Percentiles rank a stretch among this genome's conserved stretches.
phyloP scores from a whole-genome alignment of 768 basidiomycete species.

The Phylloporus rhodoxanthus region DNA sequence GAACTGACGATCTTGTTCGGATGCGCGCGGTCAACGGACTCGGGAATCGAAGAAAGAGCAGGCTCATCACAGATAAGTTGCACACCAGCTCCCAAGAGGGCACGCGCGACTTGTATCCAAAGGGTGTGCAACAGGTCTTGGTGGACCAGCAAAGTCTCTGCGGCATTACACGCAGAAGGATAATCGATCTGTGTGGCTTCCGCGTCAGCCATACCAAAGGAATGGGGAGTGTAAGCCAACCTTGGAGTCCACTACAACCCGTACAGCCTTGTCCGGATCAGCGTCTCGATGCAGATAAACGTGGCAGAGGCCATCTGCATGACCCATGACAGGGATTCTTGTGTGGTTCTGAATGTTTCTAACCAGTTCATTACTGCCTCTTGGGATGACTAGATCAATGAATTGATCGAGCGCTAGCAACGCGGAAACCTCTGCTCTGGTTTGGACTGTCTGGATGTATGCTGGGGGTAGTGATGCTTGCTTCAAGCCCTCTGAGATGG shows the following conservation, averaged over 20 bases:
- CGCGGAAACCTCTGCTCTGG: conserved; percentile 84
- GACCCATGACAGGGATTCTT: conserved; percentile 96
- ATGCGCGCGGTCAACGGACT: conserved; percentile 32
- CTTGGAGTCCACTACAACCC: conserved; percentile 87
- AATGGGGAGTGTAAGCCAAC: conserved; percentile 35
- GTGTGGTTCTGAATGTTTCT: conserved; percentile 83
- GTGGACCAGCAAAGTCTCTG: conserved; percentile 87
- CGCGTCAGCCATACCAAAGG: neutral
- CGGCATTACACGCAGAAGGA: conserved; percentile 92
- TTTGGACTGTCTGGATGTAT: conserved; percentile 90
- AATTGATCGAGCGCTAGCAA: conserved; percentile 82
- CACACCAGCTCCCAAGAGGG: conserved; percentile 65
- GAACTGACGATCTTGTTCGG: conserved; percentile 49
- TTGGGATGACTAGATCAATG: conserved; percentile 95
- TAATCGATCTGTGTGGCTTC: conserved; percentile 65
- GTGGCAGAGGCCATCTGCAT: conserved; percentile 92
- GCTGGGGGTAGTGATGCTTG: conserved; percentile 67
- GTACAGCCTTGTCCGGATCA: conserved; percentile 68
- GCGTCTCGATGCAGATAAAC: conserved; percentile 86
- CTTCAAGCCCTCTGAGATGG: conserved; percentile 73
- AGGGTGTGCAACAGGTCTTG: conserved; percentile 59
- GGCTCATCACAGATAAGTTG: conserved; percentile 72
- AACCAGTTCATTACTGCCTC: conserved; percentile 90
- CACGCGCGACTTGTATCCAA: conserved; percentile 76
- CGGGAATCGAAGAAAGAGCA: conserved; percentile 53